Evolutionary conservation across 139 green algal species (phyloP).

Genomic region (Ettlia oleoabundans): DNA sequence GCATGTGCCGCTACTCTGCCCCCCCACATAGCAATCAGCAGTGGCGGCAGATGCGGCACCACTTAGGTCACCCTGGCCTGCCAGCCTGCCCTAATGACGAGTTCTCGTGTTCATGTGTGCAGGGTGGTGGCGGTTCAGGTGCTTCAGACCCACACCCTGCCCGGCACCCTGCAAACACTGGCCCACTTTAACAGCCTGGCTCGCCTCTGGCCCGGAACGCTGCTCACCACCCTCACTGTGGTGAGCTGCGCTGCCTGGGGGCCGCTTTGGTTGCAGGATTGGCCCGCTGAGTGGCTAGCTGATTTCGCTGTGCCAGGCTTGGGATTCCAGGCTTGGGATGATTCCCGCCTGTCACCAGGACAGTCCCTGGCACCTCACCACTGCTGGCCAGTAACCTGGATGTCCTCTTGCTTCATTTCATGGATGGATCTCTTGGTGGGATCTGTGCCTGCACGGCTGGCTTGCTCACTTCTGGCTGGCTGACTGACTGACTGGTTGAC

Average conservation of each 20-base stretch:
- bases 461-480: no score
- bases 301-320: no score
- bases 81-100: not conserved
- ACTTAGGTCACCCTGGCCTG: not conserved
- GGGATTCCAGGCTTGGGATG: no score
- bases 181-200: not conserved
- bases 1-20: no score
- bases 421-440: no score
- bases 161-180: not conserved
- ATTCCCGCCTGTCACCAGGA: no score
- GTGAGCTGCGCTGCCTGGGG: not conserved
- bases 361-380: no score
- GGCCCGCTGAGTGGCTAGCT: not conserved
- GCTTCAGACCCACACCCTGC: conserved; percentile 13
- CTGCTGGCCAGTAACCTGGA: no score
- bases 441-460: no score
- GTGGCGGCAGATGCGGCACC: not conserved
- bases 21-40: no score
- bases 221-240: not conserved
- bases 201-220: conserved; percentile 11
- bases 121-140: conserved; percentile 28
- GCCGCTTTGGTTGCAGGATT: not conserved
- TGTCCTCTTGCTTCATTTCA: no score
- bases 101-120: not conserved
- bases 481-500: no score